Conservation (phyloP, 257 asterid species). For the Primulina tabacum region DNA sequence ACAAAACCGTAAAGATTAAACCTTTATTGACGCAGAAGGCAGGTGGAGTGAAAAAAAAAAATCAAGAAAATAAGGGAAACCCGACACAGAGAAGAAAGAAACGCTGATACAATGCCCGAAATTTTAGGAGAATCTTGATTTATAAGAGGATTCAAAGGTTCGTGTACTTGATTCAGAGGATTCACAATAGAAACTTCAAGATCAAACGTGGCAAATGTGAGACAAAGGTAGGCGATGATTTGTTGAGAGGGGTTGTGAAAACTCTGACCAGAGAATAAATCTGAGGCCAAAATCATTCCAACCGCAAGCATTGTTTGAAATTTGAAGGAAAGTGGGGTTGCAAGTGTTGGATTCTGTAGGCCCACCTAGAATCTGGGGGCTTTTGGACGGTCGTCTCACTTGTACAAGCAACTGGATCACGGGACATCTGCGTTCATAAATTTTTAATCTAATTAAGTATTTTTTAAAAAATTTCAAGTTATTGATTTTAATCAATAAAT, state of each 20-base stretch:
- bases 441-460: too few relatives aligned
- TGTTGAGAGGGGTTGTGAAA: constrained; percentile 22
- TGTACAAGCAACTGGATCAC: too few relatives aligned
- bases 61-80: constrained; percentile 19
- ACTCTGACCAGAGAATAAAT: constrained; percentile 41
- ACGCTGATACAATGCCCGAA: background rate
- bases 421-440: too few relatives aligned
- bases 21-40: background rate
- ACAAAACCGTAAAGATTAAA: background rate
- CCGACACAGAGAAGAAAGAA: constrained; percentile 23
- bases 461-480: too few relatives aligned
- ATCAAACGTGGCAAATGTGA: constrained; percentile 22
- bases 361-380: background rate
- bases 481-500: too few relatives aligned
- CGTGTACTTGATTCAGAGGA: constrained; percentile 30
- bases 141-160: background rate
- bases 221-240: constrained; percentile 2
- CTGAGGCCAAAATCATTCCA: constrained; percentile 46
- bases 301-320: constrained; percentile 24
- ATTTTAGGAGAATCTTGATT: background rate
- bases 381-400: too few relatives aligned
- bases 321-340: background rate
- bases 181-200: constrained; percentile 24
- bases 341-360: background rate
- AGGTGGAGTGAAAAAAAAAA: background rate